A percentile compares a stretch with the other conserved stretches of the same genome.
Evolutionary conservation across 2,329 filamentous ascomycete genomes (phyloP).

Genomic region (Penicillium psychrosexuale): DNA sequence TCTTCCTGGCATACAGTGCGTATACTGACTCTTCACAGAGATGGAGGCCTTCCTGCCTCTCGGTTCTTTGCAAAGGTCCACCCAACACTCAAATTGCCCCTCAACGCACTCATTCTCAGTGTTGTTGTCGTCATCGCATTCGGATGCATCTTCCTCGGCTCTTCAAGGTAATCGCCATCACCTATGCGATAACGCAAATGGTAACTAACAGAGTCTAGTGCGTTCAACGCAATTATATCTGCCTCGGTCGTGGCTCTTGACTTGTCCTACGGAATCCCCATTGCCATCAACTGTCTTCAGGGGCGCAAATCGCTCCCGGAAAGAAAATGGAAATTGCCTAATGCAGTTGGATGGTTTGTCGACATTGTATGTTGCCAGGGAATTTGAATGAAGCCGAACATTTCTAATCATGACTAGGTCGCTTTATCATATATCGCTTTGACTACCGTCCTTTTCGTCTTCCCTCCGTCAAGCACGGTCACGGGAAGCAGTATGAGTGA

Average conservation of each 20-base stretch:
- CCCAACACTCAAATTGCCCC: slow-evolving; percentile 57
- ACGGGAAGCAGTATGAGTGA: slow-evolving; percentile 66
- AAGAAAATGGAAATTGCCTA: slow-evolving; percentile 56
- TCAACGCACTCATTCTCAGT: slow-evolving; percentile 63
- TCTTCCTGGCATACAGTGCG: background rate
- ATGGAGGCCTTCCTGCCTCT: slow-evolving; percentile 64
- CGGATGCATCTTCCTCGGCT: slow-evolving; percentile 66
- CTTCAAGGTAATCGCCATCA: slow-evolving; percentile 33
- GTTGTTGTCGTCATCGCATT: slow-evolving; percentile 62
- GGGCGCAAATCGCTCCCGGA: slow-evolving; percentile 63
- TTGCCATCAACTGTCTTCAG: slow-evolving; percentile 65
- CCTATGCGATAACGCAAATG: fast-evolving
- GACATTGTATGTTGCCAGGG: slow-evolving; percentile 48
- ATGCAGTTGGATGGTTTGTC: slow-evolving; percentile 55
- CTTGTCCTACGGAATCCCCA: slow-evolving; percentile 70
- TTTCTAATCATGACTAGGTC: slow-evolving; percentile 39
- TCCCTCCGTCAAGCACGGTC: slow-evolving; percentile 65
- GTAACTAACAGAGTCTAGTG: slow-evolving; percentile 39
- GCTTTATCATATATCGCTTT: slow-evolving; percentile 61
- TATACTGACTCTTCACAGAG: slow-evolving; percentile 36
- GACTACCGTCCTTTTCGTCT: slow-evolving; percentile 70
- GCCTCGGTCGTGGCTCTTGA: slow-evolving; percentile 69
- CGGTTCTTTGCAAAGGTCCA: slow-evolving; percentile 60
- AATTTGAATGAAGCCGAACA: background rate
- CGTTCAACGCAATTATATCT: slow-evolving; percentile 69